Evolutionary conservation across 1,284 basidiomycete species (phyloP).

Genomic region (Pascua sp.): DNA sequence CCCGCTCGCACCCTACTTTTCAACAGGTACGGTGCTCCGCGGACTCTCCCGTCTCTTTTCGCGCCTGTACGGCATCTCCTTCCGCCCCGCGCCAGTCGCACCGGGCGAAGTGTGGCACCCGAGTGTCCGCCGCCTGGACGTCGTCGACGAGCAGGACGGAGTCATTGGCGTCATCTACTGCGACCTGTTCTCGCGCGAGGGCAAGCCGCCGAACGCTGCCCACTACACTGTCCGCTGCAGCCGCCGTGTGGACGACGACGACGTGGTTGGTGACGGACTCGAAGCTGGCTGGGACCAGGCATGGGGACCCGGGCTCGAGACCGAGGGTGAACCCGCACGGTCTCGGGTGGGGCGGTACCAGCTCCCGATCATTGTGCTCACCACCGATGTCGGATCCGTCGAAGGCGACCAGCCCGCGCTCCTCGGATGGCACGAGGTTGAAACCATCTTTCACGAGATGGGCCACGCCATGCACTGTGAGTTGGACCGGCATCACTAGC

Average conservation of each 20-base stretch:
- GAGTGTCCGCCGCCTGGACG: slow-evolving; percentile 86
- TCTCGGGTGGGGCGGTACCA: slow-evolving; percentile 72
- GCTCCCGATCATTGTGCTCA: slow-evolving; percentile 82
- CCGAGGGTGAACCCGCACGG: slow-evolving; percentile 34
- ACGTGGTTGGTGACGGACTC: slow-evolving; percentile 61
- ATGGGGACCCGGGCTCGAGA: slow-evolving; percentile 41
- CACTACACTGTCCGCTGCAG: slow-evolving; percentile 98
- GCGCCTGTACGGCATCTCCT: slow-evolving; percentile 79
- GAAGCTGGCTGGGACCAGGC: slow-evolving; percentile 37
- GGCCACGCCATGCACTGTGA: slow-evolving; percentile 98
- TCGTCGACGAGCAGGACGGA: slow-evolving; percentile 73
- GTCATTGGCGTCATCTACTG: slow-evolving; percentile 91
- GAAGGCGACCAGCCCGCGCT: slow-evolving; percentile 63
- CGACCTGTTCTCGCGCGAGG: slow-evolving; percentile 79
- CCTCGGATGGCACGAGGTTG: slow-evolving; percentile 88
- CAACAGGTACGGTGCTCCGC: slow-evolving; percentile 80
- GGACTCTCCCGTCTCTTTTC: slow-evolving; percentile 79
- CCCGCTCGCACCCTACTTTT: slow-evolving; percentile 63
- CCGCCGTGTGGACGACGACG: slow-evolving; percentile 84
- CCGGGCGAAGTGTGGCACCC: slow-evolving; percentile 85
- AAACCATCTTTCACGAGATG: slow-evolving; percentile 98
- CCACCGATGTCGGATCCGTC: slow-evolving; percentile 76
- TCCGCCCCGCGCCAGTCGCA: slow-evolving; percentile 61
- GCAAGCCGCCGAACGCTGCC: slow-evolving; percentile 87
- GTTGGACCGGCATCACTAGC: slow-evolving; percentile 40